Evolutionary conservation across 2,329 filamentous ascomycete species (phyloP).

Genomic region (Fusarium sp.): DNA sequence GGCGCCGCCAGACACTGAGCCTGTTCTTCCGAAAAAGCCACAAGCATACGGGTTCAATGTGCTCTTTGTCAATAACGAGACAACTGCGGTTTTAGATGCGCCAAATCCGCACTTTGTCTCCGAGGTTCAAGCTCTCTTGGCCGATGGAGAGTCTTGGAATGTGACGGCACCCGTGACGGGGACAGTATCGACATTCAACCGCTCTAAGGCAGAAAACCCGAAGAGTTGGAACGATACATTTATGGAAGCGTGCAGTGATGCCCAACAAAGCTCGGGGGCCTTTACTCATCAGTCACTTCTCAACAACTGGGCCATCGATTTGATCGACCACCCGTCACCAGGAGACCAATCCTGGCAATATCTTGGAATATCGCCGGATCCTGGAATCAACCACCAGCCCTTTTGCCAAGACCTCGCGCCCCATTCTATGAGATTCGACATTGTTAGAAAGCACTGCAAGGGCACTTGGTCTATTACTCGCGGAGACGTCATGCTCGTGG

Average conservation of each 20-base stretch:
- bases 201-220: not conserved
- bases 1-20: not conserved
- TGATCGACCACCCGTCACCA: not conserved
- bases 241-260: not conserved
- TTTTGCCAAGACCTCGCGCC: not conserved
- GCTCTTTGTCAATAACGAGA: not conserved
- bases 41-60: conserved; percentile 3
- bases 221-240: conserved; percentile 10
- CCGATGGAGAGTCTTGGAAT: conserved; percentile 10
- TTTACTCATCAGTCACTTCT: not conserved
- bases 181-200: not conserved
- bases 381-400: not conserved
- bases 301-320: not conserved
- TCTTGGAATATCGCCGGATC: not conserved
- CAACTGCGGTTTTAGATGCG: not conserved
- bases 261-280: not conserved
- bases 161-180: conserved; percentile 4
- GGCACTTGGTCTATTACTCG: conserved; percentile 12
- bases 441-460: not conserved
- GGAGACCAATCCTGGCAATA: conserved; percentile 12
- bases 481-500: not conserved
- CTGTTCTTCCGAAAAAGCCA: not conserved
- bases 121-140: not conserved
- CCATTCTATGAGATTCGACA: not conserved
- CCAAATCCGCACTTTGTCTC: conserved; percentile 1